Evolutionary conservation across 2,329 filamentous ascomycete genomes (phyloP), one percentile per base, ranked within the genome.

Genomic region (Clarireedia hainanense): DNA sequence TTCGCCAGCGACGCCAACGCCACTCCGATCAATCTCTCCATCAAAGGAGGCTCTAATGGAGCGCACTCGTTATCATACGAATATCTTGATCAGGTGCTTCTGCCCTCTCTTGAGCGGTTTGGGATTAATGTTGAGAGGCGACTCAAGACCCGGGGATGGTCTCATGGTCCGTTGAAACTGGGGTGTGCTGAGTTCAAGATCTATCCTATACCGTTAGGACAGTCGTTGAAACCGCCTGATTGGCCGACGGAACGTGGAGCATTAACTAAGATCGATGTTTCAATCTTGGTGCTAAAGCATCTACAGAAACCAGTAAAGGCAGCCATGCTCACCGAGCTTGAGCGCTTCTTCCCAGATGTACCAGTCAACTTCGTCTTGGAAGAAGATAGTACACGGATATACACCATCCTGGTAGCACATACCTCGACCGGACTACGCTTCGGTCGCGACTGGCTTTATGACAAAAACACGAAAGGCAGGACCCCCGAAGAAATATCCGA

Each of bases 21-120:
- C 6, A 71, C 75, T 26, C 73, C 75, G 1, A 69, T 83, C 23
- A 72, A 73, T 30, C 61, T 84, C 5, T 72, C 74, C 17, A 75
- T 85, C 6, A 72, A 75, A 1, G 81, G 81, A 5, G 81, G 82
- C 15, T 84, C 81, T 1, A 84, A 85, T 60, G 76, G 80, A 2
- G 71, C 73, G 9, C 81, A 75, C 63, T 81, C 80, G 0, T 72
- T 75, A 1, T 80, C 76, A n/a, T 83, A 74, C 57, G 81, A 86
- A 63, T 86, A 85, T 63, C 69, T 84, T 3, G 79, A 83, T 62
- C 81, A 84, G 62, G 77, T 85, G 0, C 71, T 85, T 1, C 68
- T 84, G 34, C 81, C 81, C 2, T 71, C 73, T 0, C 68, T 85
- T 0, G 72, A 80, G 62, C 71, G 72, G 3, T 82, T 83, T 54